A percentile compares a stretch with the other conserved stretches of the same genome.
Conservation (phyloP, 225 moss, liverwort and hornwort species). For the Ulota crispa region DNA sequence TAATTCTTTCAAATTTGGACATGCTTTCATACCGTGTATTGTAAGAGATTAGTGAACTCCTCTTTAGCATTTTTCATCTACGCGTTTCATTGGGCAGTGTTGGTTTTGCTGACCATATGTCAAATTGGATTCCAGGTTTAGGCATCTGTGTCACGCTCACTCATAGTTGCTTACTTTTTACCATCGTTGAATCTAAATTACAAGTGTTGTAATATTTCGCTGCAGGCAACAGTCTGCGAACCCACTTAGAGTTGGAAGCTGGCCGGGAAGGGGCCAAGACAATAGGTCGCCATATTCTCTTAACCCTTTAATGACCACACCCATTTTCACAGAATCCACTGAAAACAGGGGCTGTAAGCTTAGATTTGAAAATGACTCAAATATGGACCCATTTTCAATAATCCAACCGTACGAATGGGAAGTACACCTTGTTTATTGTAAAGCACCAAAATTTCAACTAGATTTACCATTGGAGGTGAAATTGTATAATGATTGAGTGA, state of each 20-base stretch:
- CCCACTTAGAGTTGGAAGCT: neutral
- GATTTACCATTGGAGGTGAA: too few relatives aligned
- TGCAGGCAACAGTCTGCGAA: conserved; percentile 4
- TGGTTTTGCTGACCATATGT: neutral
- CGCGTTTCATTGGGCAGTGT: neutral
- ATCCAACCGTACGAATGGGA: too few relatives aligned
- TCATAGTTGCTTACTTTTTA: neutral
- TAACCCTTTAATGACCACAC: too few relatives aligned
- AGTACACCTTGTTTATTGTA: too few relatives aligned
- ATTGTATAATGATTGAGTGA: too few relatives aligned
- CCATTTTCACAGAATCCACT: too few relatives aligned
- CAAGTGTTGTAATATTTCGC: neutral
- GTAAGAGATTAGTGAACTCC: neutral
- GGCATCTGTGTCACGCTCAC: neutral
- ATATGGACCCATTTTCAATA: too few relatives aligned
- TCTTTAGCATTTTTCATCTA: neutral
- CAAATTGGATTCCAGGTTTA: neutral
- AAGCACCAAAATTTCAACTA: too few relatives aligned
- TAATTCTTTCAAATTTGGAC: neutral
- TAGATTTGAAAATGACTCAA: too few relatives aligned
- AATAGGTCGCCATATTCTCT: neutral
- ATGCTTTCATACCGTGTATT: neutral
- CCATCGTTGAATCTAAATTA: neutral
- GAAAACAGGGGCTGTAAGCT: too few relatives aligned
- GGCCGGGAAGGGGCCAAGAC: neutral